Evolutionary conservation across 768 basidiomycete species (phyloP).

Genomic region (Cytidiella melzeri): DNA sequence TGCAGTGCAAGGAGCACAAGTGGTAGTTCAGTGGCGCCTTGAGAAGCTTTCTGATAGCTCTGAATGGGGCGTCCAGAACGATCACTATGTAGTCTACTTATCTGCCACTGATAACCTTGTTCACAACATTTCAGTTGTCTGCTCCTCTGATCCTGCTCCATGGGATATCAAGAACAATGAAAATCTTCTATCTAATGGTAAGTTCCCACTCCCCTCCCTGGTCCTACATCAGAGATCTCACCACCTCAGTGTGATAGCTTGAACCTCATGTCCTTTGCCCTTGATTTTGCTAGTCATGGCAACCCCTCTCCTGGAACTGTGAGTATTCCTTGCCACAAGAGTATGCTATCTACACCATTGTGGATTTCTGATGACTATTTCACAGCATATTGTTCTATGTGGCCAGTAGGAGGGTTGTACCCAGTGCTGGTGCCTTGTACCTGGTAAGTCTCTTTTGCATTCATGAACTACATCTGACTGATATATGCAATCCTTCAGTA

Average conservation of each 20-base stretch:
- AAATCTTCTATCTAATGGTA: slow-evolving; percentile 37
- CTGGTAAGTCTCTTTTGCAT: slow-evolving; percentile 11
- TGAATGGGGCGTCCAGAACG: slow-evolving; percentile 35
- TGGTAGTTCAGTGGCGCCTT: slow-evolving; percentile 54
- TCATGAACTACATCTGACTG: too few relatives aligned
- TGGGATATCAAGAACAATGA: slow-evolving; percentile 51
- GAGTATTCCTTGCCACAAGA: background rate
- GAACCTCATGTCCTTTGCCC: slow-evolving; percentile 36
- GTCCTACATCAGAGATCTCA: background rate
- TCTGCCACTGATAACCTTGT: slow-evolving; percentile 13
- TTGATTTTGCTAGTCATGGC: slow-evolving; percentile 45
- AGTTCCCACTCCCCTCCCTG: slow-evolving; percentile 10
- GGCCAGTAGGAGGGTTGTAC: slow-evolving; percentile 41
- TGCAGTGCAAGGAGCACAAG: too few relatives aligned
- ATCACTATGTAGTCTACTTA: slow-evolving; percentile 22
- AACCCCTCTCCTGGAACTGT: slow-evolving; percentile 36
- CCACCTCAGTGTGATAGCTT: slow-evolving; percentile 28
- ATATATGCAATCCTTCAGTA: too few relatives aligned
- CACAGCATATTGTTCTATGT: slow-evolving; percentile 39
- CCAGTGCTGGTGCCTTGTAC: slow-evolving; percentile 46
- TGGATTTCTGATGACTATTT: background rate
- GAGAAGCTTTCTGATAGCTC: slow-evolving; percentile 27
- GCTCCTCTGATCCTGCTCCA: slow-evolving; percentile 27
- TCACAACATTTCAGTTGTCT: slow-evolving; percentile 39
- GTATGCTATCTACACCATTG: background rate